Percentiles rank a stretch among this genome's conserved stretches.
Conservation (phyloP, 805 yeast genomes). For the Nematodospora valgi region DNA sequence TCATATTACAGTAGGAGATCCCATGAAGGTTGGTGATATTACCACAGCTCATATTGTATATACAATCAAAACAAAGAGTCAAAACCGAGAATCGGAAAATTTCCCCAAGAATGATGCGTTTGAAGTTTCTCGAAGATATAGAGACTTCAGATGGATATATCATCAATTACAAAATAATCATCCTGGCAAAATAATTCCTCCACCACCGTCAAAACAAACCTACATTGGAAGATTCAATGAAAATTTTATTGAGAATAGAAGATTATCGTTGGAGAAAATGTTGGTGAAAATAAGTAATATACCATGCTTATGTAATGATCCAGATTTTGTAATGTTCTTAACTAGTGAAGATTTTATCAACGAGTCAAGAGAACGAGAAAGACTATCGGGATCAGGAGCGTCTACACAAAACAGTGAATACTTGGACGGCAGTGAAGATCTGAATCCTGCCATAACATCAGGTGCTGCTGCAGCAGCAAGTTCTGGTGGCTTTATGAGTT, state of each 20-base stretch:
- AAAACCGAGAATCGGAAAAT: constrained; percentile 32
- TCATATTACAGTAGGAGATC: constrained; percentile 80
- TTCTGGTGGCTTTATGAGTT: constrained; percentile 55
- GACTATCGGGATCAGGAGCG: constrained; percentile 52
- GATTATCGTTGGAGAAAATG: constrained; percentile 85
- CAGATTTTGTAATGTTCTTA: constrained; percentile 74
- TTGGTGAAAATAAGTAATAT: constrained; percentile 62
- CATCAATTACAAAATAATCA: constrained; percentile 82
- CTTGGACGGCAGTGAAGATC: constrained; percentile 24
- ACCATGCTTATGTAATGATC: constrained; percentile 59
- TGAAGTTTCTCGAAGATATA: constrained; percentile 76
- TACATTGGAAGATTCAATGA: constrained; percentile 89
- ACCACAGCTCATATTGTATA: constrained; percentile 88
- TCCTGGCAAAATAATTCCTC: constrained; percentile 86
- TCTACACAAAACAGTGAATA: constrained; percentile 30
- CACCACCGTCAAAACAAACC: constrained; percentile 93
- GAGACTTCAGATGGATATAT: constrained; percentile 92
- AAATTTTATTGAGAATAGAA: constrained; percentile 81
- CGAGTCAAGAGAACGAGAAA: constrained; percentile 70
- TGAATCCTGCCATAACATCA: background rate
- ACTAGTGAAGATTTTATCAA: constrained; percentile 65
- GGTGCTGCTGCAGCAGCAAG: constrained; percentile 6
- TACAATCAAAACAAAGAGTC: constrained; percentile 63
- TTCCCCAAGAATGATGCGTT: constrained; percentile 30
- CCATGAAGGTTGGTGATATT: constrained; percentile 86